Evolutionary conservation across 805 yeast genomes (phyloP).

Genomic region (Wilhelminamyces savonicus): DNA sequence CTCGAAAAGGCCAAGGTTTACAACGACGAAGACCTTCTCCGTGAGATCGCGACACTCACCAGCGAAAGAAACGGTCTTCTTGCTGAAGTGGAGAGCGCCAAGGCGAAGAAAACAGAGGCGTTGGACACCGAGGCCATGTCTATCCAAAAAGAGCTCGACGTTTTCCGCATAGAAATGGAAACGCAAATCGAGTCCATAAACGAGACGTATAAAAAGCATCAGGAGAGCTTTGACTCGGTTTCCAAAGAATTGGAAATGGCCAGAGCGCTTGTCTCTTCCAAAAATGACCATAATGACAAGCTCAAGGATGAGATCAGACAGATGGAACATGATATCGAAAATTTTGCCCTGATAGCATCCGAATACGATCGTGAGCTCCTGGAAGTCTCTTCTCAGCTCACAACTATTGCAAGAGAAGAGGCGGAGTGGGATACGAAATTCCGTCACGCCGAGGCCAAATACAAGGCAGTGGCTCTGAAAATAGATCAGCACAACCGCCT

Average conservation of each 20-base stretch:
- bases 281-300: too few relatives aligned
- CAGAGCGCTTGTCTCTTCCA: too few relatives aligned
- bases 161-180: background rate
- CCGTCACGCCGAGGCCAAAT: conserved; percentile 13
- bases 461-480: conserved; percentile 16
- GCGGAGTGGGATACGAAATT: too few relatives aligned
- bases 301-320: too few relatives aligned
- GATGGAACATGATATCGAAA: too few relatives aligned
- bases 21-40: conserved; percentile 13
- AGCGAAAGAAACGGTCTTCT: conserved; percentile 4
- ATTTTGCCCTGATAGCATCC: too few relatives aligned
- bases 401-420: too few relatives aligned
- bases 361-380: too few relatives aligned
- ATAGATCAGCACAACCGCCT: conserved; percentile 28
- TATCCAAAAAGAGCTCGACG: background rate
- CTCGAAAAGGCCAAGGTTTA: conserved; percentile 18
- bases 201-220: too few relatives aligned
- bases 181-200: background rate
- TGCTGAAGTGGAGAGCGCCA: conserved; percentile 1
- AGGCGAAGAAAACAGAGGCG: conserved; percentile 5
- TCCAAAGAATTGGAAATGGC: too few relatives aligned
- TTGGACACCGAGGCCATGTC: background rate
- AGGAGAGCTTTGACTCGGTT: too few relatives aligned
- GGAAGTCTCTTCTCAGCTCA: too few relatives aligned
- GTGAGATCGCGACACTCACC: conserved; percentile 13